Evolutionary conservation across 805 yeast genomes (phyloP), one percentile per base, ranked within the genome.

Genomic region (Kockiozyma suomiensis): DNA sequence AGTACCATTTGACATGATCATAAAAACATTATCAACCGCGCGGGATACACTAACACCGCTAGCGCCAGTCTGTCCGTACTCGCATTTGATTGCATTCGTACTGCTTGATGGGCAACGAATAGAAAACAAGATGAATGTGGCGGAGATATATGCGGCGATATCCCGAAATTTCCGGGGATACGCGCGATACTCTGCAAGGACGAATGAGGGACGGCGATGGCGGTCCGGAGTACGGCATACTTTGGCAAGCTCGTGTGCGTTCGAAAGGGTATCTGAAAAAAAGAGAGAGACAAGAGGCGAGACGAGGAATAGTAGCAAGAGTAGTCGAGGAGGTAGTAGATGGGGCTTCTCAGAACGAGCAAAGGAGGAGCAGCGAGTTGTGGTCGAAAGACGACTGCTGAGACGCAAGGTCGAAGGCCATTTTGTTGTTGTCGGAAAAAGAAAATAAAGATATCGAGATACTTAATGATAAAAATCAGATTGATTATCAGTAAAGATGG

Each of bases 181-280:
- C 43, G 52, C 52, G n/a, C 30, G 52, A 8, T 25, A 12, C 13
- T 33, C 52, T 1, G 52, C 52, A n/a, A 12, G 8, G 1, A 32
- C 43, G 10, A 8, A 15, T 8, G 33, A 35, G 17, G 52, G 52
- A 17, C 33, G 26, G 25, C 23, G 30, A 6, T 49, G 52, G 52
- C 23, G 52, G 25, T 35, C 52, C 13, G 52, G 52, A 23, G 43
- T 49, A 10, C 12, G 52, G 32, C 52, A 49, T 13, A 49, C 52
- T 15, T 28, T 49, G 17, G 52, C 52, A 8, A 49, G 43, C 23
- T 49, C 52, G 23, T 17, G 32, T 21, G 52, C 52, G 10, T 49
- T 35, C 37, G 43, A 35, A 17, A 23, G 41, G n/a, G 21, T 17
- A 3, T 21, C 7, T 13, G 33, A 3, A 30, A 6, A 17, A 26